Percentiles rank a stretch among this genome's conserved stretches.
These are phyloP conservation scores for Draba incana DNA, from an alignment of 345 rosid species.

Conservation along the genomic window DNA sequence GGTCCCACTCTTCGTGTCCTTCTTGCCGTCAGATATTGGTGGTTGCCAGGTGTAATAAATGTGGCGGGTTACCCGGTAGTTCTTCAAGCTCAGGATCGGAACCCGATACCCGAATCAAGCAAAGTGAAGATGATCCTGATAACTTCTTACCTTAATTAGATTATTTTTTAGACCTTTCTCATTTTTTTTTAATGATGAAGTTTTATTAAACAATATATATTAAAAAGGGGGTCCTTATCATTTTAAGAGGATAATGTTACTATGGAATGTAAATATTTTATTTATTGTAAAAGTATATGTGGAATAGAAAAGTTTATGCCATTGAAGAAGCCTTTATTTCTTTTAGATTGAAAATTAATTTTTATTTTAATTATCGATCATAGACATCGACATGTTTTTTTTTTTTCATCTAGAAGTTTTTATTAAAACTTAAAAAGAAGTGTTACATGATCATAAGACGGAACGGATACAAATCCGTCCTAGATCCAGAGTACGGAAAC, in stretches of 20 bases:
- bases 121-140: slow-evolving; percentile 51
- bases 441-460: too few species aligned
- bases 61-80: slow-evolving; percentile 65
- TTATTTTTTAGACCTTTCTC: slow-evolving; percentile 11
- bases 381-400: slow-evolving; percentile 13
- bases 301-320: slow-evolving; percentile 17
- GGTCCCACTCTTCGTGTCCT: slow-evolving; percentile 93
- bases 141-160: slow-evolving; percentile 48
- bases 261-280: slow-evolving; percentile 25
- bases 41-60: slow-evolving; percentile 68
- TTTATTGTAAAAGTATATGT: slow-evolving; percentile 31
- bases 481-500: too few species aligned
- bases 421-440: too few species aligned
- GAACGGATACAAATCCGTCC: too few species aligned
- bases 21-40: slow-evolving; percentile 82
- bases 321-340: not conserved
- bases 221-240: slow-evolving; percentile 9
- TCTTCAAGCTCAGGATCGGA: slow-evolving; percentile 48
- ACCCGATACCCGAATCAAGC: slow-evolving; percentile 40
- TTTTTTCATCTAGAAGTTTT: too few species aligned
- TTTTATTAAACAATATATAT: not conserved
- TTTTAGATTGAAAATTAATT: not conserved
- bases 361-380: not conserved
- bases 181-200: not conserved
- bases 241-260: slow-evolving; percentile 37